phyloP scores from a whole-genome alignment of 352 stramenopile species.

The Pythium rhizo-oryzae region DNA sequence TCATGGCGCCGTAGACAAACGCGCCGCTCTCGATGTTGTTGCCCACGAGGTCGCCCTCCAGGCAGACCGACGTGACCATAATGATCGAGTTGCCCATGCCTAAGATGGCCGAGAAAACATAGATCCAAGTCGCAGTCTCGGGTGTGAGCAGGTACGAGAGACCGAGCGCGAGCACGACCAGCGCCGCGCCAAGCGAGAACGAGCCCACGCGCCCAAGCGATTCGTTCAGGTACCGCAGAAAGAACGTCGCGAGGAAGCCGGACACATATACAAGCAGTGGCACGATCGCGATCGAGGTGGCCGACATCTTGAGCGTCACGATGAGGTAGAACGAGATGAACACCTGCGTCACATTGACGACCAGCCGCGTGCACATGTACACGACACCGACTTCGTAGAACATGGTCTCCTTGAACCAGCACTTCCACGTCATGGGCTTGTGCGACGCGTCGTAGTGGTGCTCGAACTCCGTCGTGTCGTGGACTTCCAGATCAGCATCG shows the following conservation, averaged over 20 bases:
- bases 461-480: constrained; percentile 34
- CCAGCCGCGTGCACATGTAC: constrained; percentile 88
- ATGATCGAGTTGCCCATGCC: constrained; percentile 88
- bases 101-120: constrained; percentile 67
- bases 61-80: constrained; percentile 86
- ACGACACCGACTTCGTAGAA: constrained; percentile 87
- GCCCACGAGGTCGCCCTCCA: constrained; percentile 81
- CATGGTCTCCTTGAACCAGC: constrained; percentile 78
- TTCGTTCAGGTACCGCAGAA: constrained; percentile 78
- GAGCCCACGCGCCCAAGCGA: constrained; percentile 65
- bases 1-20: constrained; percentile 89
- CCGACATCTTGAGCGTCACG: constrained; percentile 85
- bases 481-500: constrained; percentile 50
- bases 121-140: constrained; percentile 69
- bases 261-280: constrained; percentile 84
- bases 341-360: constrained; percentile 86
- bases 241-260: constrained; percentile 80
- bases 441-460: constrained; percentile 25
- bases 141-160: constrained; percentile 65
- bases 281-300: constrained; percentile 83
- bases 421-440: constrained; percentile 68
- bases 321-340: constrained; percentile 90
- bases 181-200: constrained; percentile 55
- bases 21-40: constrained; percentile 83
- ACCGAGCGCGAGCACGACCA: constrained; percentile 55